Evolutionary conservation across 768 basidiomycete species (phyloP).

Genomic region (Daedaleopsis sinensis): DNA sequence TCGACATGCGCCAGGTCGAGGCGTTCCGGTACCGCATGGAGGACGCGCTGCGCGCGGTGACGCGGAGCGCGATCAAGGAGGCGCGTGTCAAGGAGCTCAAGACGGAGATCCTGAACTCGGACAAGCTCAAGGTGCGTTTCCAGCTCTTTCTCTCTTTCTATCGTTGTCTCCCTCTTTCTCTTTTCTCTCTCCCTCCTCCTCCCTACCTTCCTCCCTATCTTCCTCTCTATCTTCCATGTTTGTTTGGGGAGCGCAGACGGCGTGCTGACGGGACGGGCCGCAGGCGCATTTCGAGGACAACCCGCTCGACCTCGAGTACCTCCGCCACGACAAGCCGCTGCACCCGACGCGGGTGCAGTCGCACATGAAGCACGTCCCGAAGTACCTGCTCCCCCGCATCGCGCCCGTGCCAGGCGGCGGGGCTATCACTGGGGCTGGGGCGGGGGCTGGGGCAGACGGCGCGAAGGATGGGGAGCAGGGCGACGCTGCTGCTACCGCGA

Average conservation of each 20-base stretch:
- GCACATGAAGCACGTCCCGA: constrained; percentile 96
- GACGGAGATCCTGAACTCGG: constrained; percentile 90
- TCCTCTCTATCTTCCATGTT: constrained; percentile 3
- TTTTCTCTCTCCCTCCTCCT: too few species aligned
- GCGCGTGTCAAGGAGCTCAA: constrained; percentile 94
- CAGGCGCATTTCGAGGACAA: constrained; percentile 99
- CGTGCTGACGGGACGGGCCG: too few species aligned
- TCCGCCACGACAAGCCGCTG: constrained; percentile 93
- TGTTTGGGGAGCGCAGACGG: background rate
- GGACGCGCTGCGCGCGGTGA: constrained; percentile 89
- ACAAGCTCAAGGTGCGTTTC: constrained; percentile 85
- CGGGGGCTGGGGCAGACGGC: constrained; percentile 18
- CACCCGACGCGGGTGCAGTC: constrained; percentile 89
- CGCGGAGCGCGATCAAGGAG: constrained; percentile 83
- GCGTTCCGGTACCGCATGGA: constrained; percentile 99
- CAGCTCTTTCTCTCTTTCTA: too few species aligned
- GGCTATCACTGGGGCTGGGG: too few species aligned
- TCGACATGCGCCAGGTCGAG: constrained; percentile 95
- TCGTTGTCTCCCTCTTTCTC: background rate
- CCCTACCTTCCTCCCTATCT: too few species aligned
- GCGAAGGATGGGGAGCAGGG: constrained; percentile 20
- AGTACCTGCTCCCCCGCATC: constrained; percentile 86
- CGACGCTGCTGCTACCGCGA: constrained; percentile 29
- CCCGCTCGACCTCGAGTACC: constrained; percentile 87
- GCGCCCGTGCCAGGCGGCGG: constrained; percentile 53